Base-by-base conservation (phyloP, 192 early-diverging fungal genomes). In the Pilobolus umbonatus region DNA sequence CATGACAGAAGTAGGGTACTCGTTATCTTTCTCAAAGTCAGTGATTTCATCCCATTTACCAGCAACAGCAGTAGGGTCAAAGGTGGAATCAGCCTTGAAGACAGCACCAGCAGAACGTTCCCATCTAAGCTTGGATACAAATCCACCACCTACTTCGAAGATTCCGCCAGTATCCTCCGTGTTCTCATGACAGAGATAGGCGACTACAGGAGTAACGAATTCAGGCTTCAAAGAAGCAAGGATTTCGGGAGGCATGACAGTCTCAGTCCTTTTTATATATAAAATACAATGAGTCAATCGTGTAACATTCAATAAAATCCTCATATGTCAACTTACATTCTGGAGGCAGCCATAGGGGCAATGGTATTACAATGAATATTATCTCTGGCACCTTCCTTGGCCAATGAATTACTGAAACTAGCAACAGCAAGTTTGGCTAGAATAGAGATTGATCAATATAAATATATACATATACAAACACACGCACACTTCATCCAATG, bases 71-170 rank as follows among this genome's bases (percentile, higher is more conserved):
- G 80, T 85, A 45, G 95, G 95, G 19, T 89, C 84, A 64, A 98
- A 93, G 31, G 77, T 75, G 22, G 80, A 69, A 75, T 96, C 93
- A 32, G 88, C 80, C 75, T 93, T 95, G 79, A 96, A 98, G 30
- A 94, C 85, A 9, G 81, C 86, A 59, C 95, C 95, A 44, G 82
- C 62, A 24, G 89, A 87, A 35, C 90, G 83, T 76, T 98, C 88
- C 87, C 92, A 93, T 67, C 95, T 79, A 17, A 96, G 31, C 80
- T 97, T 93, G 39, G 93, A 83, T 26, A 89, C 85, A 80, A 93
- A 98, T 47, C 94, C 93, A 63, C 91, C 94, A 61, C 97, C 94
- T 34, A 96, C 91, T 81, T 99, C 95, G 73, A 95, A 99, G 57
- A 98, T 69, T 62, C 86, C 82, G 49, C 93, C 95, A 49, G 70